Conservation (phyloP, 2,329 filamentous ascomycete genomes). For the Fonsecaea monophora region DNA sequence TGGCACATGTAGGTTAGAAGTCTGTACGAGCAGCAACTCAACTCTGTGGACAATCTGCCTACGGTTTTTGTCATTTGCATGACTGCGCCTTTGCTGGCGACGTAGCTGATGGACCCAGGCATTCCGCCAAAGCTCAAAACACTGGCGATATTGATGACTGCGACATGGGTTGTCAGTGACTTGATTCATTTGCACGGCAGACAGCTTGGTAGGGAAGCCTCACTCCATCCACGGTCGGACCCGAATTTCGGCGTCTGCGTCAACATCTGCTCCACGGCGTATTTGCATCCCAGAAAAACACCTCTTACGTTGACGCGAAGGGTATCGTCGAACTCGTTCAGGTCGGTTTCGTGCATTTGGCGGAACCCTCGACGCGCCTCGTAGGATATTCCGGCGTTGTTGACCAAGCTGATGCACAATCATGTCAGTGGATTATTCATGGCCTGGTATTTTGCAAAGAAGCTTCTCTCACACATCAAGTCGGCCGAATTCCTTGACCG, state of each 20-base stretch:
- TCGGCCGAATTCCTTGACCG: constrained; percentile 48
- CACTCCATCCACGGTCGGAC: constrained; percentile 46
- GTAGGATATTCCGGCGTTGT: constrained; percentile 58
- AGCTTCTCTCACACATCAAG: constrained; percentile 51
- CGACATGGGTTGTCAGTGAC: neutral
- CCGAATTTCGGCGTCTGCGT: constrained; percentile 22
- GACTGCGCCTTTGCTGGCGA: constrained; percentile 39
- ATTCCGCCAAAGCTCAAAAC: constrained; percentile 43
- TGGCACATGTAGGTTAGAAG: constrained; percentile 50
- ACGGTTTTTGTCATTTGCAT: constrained; percentile 49
- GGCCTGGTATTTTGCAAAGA: neutral
- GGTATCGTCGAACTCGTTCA: constrained; percentile 56
- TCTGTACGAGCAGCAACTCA: constrained; percentile 30
- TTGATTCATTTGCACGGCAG: neutral
- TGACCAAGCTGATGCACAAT: constrained; percentile 45
- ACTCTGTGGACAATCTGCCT: constrained; percentile 36
- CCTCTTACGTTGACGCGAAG: constrained; percentile 47
- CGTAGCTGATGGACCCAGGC: constrained; percentile 36
- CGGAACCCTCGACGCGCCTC: constrained; percentile 44
- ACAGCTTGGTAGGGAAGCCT: neutral
- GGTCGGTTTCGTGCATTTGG: constrained; percentile 46
- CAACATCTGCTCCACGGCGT: constrained; percentile 30
- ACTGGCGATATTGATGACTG: constrained; percentile 45
- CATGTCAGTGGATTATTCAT: constrained; percentile 40
- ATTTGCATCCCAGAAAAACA: constrained; percentile 51